phyloP scores from a whole-genome alignment of 2,329 filamentous ascomycete genomes.

The Parastagonospora nodorum region DNA sequence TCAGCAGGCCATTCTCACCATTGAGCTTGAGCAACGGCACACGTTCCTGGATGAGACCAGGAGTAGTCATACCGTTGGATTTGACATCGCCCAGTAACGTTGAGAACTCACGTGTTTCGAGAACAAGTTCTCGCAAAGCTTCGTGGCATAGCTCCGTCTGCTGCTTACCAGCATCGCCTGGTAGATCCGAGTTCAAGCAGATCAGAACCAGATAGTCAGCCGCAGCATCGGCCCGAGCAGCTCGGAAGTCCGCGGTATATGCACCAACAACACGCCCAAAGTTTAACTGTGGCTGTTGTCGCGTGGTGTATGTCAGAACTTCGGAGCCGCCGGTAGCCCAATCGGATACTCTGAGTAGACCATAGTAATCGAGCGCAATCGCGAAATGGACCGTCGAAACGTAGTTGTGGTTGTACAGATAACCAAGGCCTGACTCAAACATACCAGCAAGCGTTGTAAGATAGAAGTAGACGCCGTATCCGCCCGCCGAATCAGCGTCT shows the following conservation, averaged over 20 bases:
- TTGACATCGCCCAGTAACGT: constrained; percentile 90
- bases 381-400: constrained; percentile 95
- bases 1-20: constrained; percentile 82
- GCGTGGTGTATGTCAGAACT: constrained; percentile 71
- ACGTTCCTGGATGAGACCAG: constrained; percentile 85
- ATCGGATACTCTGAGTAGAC: constrained; percentile 79
- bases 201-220: constrained; percentile 93
- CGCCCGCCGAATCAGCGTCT: constrained; percentile 75
- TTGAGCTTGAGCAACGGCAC: constrained; percentile 78
- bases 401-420: constrained; percentile 89
- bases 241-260: constrained; percentile 95
- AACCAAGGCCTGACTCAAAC: constrained; percentile 92
- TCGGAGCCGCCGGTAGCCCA: constrained; percentile 67
- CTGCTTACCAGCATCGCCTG: constrained; percentile 72
- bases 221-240: constrained; percentile 84
- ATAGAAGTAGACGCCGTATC: constrained; percentile 91
- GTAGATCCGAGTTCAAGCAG: constrained; percentile 85
- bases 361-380: constrained; percentile 73
- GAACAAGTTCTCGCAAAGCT: constrained; percentile 86
- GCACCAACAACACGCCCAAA: constrained; percentile 92
- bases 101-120: constrained; percentile 97
- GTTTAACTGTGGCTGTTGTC: constrained; percentile 80
- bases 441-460: constrained; percentile 87
- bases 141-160: constrained; percentile 88
- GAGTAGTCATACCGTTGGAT: constrained; percentile 81